Base-by-base conservation (phyloP, 352 stramenopile genomes). In the Phytopythium boreale region DNA sequence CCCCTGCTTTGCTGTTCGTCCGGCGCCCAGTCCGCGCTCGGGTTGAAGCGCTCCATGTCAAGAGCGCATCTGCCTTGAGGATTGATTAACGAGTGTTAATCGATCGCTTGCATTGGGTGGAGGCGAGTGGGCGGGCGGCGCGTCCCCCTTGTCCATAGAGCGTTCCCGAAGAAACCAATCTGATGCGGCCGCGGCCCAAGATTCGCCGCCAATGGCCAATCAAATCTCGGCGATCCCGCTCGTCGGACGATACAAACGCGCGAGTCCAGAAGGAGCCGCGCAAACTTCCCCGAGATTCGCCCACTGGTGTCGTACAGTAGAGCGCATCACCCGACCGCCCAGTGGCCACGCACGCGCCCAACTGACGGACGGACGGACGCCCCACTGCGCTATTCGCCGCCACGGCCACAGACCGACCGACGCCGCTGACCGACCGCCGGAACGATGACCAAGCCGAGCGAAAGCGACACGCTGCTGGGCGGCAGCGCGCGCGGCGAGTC, bases 401-500 rank as follows among this genome's bases (percentile, higher is more conserved):
- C 34, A 15, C 34, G 3, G 34, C 6, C 6, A 14, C 34, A 39
- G 4, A n/a, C 39, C 1, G 39, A 46, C 39, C 14, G 39, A 46
- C 12, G 37, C 29, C 29, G 29, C 29, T 3, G 37, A 43, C 11
- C 12, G 37, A 47, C 50, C n/a, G n/a, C n/a, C n/a, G 3, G 27
- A 8, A n/a, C 20, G 50, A 57, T 36, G 49, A 11, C 24, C 24
- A 34, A 36, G 27, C 27, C 15, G 2, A 14, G 19, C 10, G 71
- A 78, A 49, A 43, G 52, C 51, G 72, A 74, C 55, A 51, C 68
- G 46, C 61, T 79, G 49, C 66, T 79, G 34, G 52, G 62, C 44
- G 55, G 51, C 59, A 15, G 52, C 64, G 31, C 47, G 17, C 58
- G 55, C 47, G 60, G 75, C 56, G 78, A 84, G 68, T 79, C 78